Percentiles rank a stretch among this genome's conserved stretches.
These are phyloP conservation scores for Dactylella cylindrospora DNA, from an alignment of 2,329 filamentous ascomycete species.

Conservation along the genomic window DNA sequence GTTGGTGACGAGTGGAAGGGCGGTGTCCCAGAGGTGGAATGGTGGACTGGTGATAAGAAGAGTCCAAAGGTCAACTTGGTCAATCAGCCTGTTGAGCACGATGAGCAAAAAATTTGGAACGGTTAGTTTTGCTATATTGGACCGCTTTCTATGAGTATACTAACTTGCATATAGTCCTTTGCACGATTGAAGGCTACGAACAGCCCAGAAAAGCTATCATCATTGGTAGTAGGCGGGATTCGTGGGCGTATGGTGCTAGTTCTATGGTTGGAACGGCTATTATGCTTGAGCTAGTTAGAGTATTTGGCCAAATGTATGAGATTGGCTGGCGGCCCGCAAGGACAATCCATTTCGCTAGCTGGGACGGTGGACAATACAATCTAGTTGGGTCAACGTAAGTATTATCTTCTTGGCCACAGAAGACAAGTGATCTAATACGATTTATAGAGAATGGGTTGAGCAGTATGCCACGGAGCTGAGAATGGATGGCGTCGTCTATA, in stretches of 20 bases:
- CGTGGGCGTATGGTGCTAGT: constrained; percentile 87
- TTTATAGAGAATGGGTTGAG: constrained; percentile 74
- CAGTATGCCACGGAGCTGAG: constrained; percentile 73
- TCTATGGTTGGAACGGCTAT: constrained; percentile 87
- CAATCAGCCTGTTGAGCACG: constrained; percentile 82
- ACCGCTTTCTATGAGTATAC: not conserved
- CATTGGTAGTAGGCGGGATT: constrained; percentile 89
- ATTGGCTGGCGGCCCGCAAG: constrained; percentile 86
- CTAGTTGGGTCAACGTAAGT: constrained; percentile 76
- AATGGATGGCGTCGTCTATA: constrained; percentile 75
- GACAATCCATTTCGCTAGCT: constrained; percentile 95
- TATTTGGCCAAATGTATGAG: constrained; percentile 75
- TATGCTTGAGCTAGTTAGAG: constrained; percentile 81
- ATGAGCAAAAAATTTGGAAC: constrained; percentile 86
- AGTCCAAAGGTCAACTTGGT: constrained; percentile 78
- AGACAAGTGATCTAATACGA: constrained; percentile 7
- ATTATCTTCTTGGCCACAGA: not conserved
- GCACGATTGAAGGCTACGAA: constrained; percentile 79
- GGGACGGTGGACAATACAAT: constrained; percentile 94
- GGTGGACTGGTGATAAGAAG: constrained; percentile 72
- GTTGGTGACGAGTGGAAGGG: constrained; percentile 73
- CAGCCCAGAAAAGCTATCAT: constrained; percentile 80
- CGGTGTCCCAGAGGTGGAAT: constrained; percentile 74
- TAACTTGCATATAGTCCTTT: constrained; percentile 61
- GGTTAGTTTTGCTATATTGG: constrained; percentile 22